Base-by-base conservation (phyloP, 75 land plant species). In the Selaginella moellendorffii region DNA sequence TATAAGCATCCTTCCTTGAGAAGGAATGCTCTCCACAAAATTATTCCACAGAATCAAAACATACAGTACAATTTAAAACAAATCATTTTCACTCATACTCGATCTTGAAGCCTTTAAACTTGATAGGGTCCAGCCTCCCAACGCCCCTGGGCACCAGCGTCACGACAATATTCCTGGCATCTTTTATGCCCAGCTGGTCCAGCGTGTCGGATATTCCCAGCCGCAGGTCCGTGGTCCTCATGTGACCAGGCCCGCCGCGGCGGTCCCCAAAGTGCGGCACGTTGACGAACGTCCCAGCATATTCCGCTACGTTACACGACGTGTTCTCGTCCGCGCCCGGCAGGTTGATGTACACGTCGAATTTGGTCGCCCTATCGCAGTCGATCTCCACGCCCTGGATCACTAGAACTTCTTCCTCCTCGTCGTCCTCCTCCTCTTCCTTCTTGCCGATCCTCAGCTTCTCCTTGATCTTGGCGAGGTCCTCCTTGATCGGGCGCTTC, bases 271-370 rank as follows among this genome's bases (percentile, higher is more conserved):
- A 46, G 18, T 46, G 51, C 0, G 83, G 81, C 30, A 81, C 73
- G 68, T 74, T 77, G 61, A 78, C 72, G 30, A 74, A 84, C 12
- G 82, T 79, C 2, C 84, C 87, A 0, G 77, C 81, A 29, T 71
- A 77, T 72, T 84, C 76, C 0, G 29, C 23, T 0, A 64, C 62
- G 1, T 59, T 72, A 1, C 75, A 68, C n/a, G n/a, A n/a, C n/a
- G 62, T 24, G 24, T 23, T 23, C 1, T 20, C 17, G 24, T 17
- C 62, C 24, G 26, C 25, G 24, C n/a, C 62, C 24, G 26, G 62
- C 24, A 60, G 24, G 1, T 27, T 27, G 28, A 8, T 0, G 68
- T 30, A 8, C 26, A 24, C 10, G n/a, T n/a, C n/a, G n/a, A n/a
- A n/a, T n/a, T n/a, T n/a, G n/a, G 20, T 30, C 1, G 54, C 54